These are phyloP conservation scores for Podila verticillata DNA, from an alignment of 192 early-diverging fungal species.

Conservation along the genomic window DNA sequence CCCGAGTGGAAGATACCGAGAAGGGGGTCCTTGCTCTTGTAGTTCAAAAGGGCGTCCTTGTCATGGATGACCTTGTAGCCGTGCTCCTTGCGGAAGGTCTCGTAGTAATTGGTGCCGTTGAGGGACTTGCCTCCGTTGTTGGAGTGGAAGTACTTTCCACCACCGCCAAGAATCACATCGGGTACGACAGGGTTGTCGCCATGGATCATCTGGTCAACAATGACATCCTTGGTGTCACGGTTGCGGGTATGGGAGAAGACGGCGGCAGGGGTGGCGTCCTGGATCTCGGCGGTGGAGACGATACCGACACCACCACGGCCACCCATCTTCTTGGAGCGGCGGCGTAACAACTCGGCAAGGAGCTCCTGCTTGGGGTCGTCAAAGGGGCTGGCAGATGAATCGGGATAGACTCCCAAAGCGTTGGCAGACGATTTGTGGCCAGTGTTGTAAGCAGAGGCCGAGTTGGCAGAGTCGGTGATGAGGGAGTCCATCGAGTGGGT, in stretches of 20 bases:
- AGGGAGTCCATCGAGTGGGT: slow-evolving; percentile 68
- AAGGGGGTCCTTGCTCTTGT: slow-evolving; percentile 54
- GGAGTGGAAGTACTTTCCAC: slow-evolving; percentile 60
- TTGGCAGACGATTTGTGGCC: slow-evolving; percentile 63
- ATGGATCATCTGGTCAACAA: slow-evolving; percentile 62
- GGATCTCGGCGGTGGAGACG: slow-evolving; percentile 62
- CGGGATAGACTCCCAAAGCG: slow-evolving; percentile 63
- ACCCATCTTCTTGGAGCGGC: slow-evolving; percentile 55
- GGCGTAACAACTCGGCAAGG: slow-evolving; percentile 63
- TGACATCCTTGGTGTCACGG: slow-evolving; percentile 53
- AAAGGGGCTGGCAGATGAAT: slow-evolving; percentile 60
- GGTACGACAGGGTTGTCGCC: slow-evolving; percentile 54
- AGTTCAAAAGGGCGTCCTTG: slow-evolving; percentile 51
- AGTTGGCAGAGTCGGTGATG: slow-evolving; percentile 73
- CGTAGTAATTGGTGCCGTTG: slow-evolving; percentile 56
- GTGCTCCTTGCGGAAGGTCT: slow-evolving; percentile 38
- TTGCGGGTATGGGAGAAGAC: slow-evolving; percentile 63
- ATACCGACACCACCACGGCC: slow-evolving; percentile 61
- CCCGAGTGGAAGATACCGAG: slow-evolving; percentile 63
- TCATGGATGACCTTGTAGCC: slow-evolving; percentile 61
- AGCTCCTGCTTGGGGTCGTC: slow-evolving; percentile 70
- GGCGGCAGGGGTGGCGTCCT: slow-evolving; percentile 72
- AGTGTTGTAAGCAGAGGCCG: slow-evolving; percentile 62
- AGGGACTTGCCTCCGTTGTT: slow-evolving; percentile 25
- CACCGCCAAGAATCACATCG: slow-evolving; percentile 68